Conservation (phyloP, 352 stramenopile genomes). For the Halophytophthora batemanensis region DNA sequence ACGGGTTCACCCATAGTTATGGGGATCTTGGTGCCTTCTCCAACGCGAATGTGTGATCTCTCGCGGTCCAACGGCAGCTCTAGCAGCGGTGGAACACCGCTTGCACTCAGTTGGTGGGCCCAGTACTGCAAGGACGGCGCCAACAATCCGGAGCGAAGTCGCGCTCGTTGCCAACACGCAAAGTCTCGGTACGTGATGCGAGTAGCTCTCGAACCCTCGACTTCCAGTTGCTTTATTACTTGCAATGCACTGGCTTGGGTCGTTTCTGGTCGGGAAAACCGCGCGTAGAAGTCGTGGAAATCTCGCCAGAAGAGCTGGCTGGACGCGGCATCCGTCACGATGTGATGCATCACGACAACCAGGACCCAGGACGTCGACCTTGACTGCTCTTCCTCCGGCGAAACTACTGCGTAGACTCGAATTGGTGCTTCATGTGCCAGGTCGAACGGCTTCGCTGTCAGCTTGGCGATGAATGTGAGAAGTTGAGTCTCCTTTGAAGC, state of each 20-base stretch:
- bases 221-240: slow-evolving; percentile 8
- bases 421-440: slow-evolving; percentile 32
- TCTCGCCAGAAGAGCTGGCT: slow-evolving; percentile 47
- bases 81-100: slow-evolving; percentile 20
- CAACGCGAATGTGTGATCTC: background rate
- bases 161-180: slow-evolving; percentile 36
- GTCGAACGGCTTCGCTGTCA: slow-evolving; percentile 30
- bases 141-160: slow-evolving; percentile 32
- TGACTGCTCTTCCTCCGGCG: background rate
- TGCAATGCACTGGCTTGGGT: background rate
- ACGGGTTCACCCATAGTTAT: background rate
- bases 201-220: background rate
- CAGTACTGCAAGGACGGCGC: slow-evolving; percentile 44
- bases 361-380: slow-evolving; percentile 24
- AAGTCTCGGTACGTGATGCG: slow-evolving; percentile 47
- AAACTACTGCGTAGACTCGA: slow-evolving; percentile 31
- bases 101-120: slow-evolving; percentile 29
- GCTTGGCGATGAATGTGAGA: slow-evolving; percentile 20
- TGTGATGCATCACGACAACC: slow-evolving; percentile 49
- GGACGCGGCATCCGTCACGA: slow-evolving; percentile 47
- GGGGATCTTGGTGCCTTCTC: slow-evolving; percentile 1
- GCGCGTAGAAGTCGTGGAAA: slow-evolving; percentile 24
- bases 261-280: slow-evolving; percentile 2
- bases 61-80: slow-evolving; percentile 40
- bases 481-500: slow-evolving; percentile 5